These are phyloP conservation scores for Diaporthe sp. DNA, from an alignment of 2,329 filamentous ascomycete genomes.

Conservation along the genomic window DNA sequence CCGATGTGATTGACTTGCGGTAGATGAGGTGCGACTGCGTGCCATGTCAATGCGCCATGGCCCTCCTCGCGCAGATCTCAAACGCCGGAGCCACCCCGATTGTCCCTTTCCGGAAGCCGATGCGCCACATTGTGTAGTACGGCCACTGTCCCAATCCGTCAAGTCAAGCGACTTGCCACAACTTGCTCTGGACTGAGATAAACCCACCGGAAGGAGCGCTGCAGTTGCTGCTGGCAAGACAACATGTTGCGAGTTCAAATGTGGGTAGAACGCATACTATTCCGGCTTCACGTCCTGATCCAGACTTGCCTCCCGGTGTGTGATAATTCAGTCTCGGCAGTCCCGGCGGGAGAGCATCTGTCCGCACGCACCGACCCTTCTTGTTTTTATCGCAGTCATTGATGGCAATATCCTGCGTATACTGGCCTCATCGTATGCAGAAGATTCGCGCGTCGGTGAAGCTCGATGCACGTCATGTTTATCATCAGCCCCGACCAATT, in stretches of 20 bases:
- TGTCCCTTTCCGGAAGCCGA: conserved; percentile 26
- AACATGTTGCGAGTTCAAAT: not conserved
- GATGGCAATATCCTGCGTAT: not conserved
- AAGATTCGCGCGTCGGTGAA: not conserved
- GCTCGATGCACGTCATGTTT: not conserved
- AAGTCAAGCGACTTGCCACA: conserved; percentile 19
- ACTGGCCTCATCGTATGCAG: not conserved
- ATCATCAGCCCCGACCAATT: not conserved
- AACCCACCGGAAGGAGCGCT: not conserved
- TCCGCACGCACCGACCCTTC: not conserved
- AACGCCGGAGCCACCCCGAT: conserved; percentile 21
- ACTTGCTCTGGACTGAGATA: not conserved
- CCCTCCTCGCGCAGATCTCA: conserved; percentile 25
- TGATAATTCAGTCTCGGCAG: not conserved
- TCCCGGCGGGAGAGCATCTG: not conserved
- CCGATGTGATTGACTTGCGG: conserved; percentile 17
- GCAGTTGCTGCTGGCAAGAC: conserved; percentile 7
- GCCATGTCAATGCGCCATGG: conserved; percentile 26
- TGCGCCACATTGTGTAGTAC: conserved; percentile 12
- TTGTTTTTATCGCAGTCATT: not conserved
- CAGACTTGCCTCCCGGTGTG: not conserved
- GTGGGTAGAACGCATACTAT: not conserved
- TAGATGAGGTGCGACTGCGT: conserved; percentile 2
- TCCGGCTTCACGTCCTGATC: not conserved
- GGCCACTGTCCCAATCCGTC: conserved; percentile 20